Evolutionary conservation across 345 rosid species (phyloP).

Genomic region (Dipteronia sinensis): DNA sequence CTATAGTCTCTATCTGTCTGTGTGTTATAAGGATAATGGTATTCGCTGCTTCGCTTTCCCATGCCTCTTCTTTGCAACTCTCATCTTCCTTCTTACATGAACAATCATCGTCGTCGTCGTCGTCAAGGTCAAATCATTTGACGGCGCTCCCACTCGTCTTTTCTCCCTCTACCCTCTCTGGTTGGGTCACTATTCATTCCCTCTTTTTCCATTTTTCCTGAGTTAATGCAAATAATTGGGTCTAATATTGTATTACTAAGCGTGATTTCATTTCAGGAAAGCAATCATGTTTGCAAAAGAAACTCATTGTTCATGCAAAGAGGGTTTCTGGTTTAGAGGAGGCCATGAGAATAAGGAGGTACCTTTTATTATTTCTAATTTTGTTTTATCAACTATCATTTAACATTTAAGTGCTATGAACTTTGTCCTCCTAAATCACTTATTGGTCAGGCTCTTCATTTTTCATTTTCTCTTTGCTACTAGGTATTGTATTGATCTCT

Average conservation of each 20-base stretch:
- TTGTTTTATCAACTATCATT: neutral
- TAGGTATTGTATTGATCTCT: neutral
- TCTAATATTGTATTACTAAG: constrained; percentile 8
- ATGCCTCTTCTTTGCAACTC: constrained; percentile 34
- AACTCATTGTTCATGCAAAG: constrained; percentile 47
- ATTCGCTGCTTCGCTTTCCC: constrained; percentile 44
- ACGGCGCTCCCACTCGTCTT: constrained; percentile 40
- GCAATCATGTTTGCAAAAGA: constrained; percentile 17
- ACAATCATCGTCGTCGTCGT: constrained; percentile 20
- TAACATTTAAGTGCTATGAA: no score
- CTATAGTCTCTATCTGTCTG: no score
- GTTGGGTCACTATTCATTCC: constrained; percentile 32
- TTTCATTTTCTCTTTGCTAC: neutral
- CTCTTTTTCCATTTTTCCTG: neutral
- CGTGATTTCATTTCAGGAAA: constrained; percentile 32
- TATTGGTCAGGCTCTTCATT: neutral
- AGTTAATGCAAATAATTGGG: neutral
- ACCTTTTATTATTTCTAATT: neutral
- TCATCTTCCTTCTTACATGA: constrained; percentile 36
- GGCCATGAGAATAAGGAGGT: constrained; percentile 75
- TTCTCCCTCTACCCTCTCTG: constrained; percentile 38
- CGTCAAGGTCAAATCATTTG: constrained; percentile 36
- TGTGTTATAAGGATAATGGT: constrained; percentile 35
- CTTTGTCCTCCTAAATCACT: no score
- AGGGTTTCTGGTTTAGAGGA: constrained; percentile 66